Conservation (phyloP, 768 basidiomycete species). For the Panaeolus papilionaceus region DNA sequence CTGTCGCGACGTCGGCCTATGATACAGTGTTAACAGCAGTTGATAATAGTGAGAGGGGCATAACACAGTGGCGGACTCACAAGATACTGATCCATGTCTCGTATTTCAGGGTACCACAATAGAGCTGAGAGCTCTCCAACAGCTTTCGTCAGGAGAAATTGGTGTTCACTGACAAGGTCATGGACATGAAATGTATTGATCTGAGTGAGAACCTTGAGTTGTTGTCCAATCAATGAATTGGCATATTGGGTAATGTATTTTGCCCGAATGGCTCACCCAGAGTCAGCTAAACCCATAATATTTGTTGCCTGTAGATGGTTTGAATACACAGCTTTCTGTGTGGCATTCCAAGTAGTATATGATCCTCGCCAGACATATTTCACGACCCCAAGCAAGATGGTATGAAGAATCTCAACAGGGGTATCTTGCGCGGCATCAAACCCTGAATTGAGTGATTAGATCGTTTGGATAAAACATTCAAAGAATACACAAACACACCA, state of each 20-base stretch:
- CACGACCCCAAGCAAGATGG: constrained; percentile 45
- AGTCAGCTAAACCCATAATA: constrained; percentile 28
- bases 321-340: constrained; percentile 30
- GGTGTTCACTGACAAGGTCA: constrained; percentile 27
- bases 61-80: constrained; percentile 21
- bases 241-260: constrained; percentile 43
- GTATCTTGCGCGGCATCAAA: constrained; percentile 36
- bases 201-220: constrained; percentile 45
- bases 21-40: too few relatives aligned
- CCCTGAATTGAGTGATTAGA: constrained; percentile 20
- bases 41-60: neutral
- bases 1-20: constrained; percentile 35
- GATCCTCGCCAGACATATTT: constrained; percentile 47
- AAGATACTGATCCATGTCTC: constrained; percentile 34
- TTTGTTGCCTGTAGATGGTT: constrained; percentile 35
- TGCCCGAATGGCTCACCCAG: constrained; percentile 33
- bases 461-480: neutral
- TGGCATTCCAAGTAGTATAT: constrained; percentile 32
- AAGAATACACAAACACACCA: constrained; percentile 25
- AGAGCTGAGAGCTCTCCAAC: constrained; percentile 36
- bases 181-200: constrained; percentile 38
- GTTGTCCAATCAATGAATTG: constrained; percentile 42
- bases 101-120: constrained; percentile 45
- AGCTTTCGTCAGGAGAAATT: constrained; percentile 31
- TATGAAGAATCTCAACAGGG: constrained; percentile 48